Base-by-base conservation (phyloP, 2,329 filamentous ascomycete genomes). In the Diplodia corticola region DNA sequence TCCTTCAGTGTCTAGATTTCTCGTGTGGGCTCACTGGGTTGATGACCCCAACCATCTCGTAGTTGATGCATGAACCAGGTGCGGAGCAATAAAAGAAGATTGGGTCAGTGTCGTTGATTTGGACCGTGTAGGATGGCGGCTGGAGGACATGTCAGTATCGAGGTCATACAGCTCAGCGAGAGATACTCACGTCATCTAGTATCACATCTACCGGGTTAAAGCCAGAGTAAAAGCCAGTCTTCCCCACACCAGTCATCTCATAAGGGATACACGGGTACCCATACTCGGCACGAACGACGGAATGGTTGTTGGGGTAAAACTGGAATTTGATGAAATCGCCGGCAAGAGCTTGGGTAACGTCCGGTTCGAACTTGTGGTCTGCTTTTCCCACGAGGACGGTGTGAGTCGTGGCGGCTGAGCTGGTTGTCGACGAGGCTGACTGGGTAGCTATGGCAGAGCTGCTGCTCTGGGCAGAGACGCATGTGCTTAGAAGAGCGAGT, bases 31-130 rank as follows among this genome's bases (percentile, higher is more conserved):
- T 68, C 79, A 88, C 85, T 9, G 88, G 85, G 72, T 93, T 94
- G 70, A 94, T 89, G 1, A 86, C 89, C 2, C 90, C 91, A 20
- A 94, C 84, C 91, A 94, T 94, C 22, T 86, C 83, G 50, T 89
- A 83, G 4, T 79, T 75, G 3, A 82, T 81, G 72, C 91, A 94
- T 2, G 88, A 91, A 0, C 81, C 83, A 0, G 86, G 83, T 0
- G 89, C 89, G 0, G 88, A 73, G 66, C 76, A 79, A 66, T 79
- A 79, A 69, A 73, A 78, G 69, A 76, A 79, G 10, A 79, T 75
- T 7, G 77, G 77, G 13, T 73, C 69, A 0, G 75, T 76, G 35
- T 70, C 69, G 67, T 77, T 77, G 61, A 79, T 72, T 7, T 72
- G 75, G 6, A 78, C 64, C 61, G 74, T 75, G 63, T 70, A 78